These are phyloP conservation scores for Guillardia theta DNA, from an alignment of 78 protist species.

Conservation along the genomic window DNA sequence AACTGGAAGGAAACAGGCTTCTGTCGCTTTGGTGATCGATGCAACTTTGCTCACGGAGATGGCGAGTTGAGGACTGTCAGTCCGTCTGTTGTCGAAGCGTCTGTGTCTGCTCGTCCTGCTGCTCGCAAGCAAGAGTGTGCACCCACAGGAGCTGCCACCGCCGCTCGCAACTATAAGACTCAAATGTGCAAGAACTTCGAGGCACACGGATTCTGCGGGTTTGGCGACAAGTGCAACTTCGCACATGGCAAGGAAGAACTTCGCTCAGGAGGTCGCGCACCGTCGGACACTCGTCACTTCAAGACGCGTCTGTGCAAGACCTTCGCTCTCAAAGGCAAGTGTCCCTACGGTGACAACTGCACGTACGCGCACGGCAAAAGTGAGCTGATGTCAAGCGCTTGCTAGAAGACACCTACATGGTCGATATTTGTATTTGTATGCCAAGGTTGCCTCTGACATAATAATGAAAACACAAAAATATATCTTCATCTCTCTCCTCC, in stretches of 20 bases:
- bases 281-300: background rate
- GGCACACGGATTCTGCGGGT: background rate
- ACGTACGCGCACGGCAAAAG: background rate
- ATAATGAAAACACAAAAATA: background rate
- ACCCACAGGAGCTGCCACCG: background rate
- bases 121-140: background rate
- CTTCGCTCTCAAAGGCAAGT: background rate
- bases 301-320: background rate
- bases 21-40: background rate
- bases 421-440: no score
- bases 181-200: slow-evolving; percentile 36
- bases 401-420: no score
- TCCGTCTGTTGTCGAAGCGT: background rate
- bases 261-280: background rate
- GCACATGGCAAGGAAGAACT: slow-evolving; percentile 9
- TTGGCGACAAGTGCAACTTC: background rate
- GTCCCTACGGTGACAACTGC: background rate
- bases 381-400: background rate
- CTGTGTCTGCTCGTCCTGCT: background rate
- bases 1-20: background rate
- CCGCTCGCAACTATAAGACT: background rate
- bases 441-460: background rate
- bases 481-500: background rate
- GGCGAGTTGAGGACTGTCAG: background rate
- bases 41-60: slow-evolving; percentile 21